A percentile compares a stretch with the other conserved stretches of the same genome.
Conservation (phyloP, 495 filamentous ascomycete genomes). For the Platismatia glauca region DNA sequence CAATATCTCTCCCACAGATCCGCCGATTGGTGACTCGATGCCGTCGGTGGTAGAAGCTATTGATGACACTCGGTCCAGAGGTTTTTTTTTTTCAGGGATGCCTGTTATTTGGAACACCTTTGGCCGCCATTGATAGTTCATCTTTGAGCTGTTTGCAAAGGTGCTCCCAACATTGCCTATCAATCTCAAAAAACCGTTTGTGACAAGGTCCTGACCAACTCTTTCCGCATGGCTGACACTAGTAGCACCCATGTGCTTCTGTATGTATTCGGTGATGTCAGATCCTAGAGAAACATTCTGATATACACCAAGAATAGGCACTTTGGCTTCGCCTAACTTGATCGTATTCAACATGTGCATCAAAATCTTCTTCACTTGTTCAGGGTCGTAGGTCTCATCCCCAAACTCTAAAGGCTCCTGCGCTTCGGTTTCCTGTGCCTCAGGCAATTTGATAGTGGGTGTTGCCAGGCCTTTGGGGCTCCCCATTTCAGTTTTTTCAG, state of each 20-base stretch:
- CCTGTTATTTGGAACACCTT: constrained; percentile 83
- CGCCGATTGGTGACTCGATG: constrained; percentile 61
- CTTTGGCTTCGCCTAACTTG: constrained; percentile 80
- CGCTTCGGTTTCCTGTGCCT: constrained; percentile 47
- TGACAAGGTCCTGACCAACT: constrained; percentile 86
- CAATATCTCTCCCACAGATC: constrained; percentile 77
- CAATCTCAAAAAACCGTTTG: constrained; percentile 77
- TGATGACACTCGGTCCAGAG: constrained; percentile 62
- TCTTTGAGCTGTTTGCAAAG: constrained; percentile 93
- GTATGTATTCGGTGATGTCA: constrained; percentile 91
- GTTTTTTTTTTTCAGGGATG: constrained; percentile 75
- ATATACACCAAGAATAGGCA: constrained; percentile 91
- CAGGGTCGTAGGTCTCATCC: constrained; percentile 71
- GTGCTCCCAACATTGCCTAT: constrained; percentile 90
- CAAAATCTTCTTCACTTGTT: constrained; percentile 84
- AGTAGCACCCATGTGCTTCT: constrained; percentile 73
- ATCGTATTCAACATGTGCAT: constrained; percentile 79
- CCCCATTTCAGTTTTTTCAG: constrained; percentile 38
- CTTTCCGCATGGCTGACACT: constrained; percentile 83
- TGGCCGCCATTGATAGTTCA: constrained; percentile 95
- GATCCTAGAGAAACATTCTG: constrained; percentile 82
- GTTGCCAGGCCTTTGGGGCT: constrained; percentile 43
- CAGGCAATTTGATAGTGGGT: constrained; percentile 54
- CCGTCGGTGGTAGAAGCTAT: constrained; percentile 45
- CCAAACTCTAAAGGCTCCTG: constrained; percentile 82